These are phyloP conservation scores for Debaryomyces fabryi DNA, from an alignment of 1,139 yeast genomes.

Conservation along the genomic window DNA sequence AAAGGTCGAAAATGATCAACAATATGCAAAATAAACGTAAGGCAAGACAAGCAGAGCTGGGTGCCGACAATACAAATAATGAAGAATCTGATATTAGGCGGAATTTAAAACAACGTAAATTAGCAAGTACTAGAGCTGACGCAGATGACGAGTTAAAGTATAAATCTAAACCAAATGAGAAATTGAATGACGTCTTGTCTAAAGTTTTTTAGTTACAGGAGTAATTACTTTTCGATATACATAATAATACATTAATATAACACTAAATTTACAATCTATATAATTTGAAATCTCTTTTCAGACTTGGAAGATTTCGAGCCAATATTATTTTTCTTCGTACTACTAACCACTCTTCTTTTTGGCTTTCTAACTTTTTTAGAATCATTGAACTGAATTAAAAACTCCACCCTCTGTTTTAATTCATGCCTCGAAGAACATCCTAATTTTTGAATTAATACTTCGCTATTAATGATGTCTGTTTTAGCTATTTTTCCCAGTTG, in stretches of 20 bases:
- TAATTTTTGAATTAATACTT: constrained; percentile 21
- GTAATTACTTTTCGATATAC: not conserved
- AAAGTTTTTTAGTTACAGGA: constrained; percentile 26
- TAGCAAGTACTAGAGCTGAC: constrained; percentile 65
- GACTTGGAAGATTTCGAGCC: constrained; percentile 4
- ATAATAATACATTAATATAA: constrained; percentile 6
- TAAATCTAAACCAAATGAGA: constrained; percentile 43
- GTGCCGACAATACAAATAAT: constrained; percentile 18
- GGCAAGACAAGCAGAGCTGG: constrained; percentile 23
- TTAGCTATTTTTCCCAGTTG: constrained; percentile 19
- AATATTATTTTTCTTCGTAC: constrained; percentile 1
- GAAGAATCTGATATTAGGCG: constrained; percentile 46
- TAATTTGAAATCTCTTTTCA: constrained; percentile 2
- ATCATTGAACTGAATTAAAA: constrained; percentile 21
- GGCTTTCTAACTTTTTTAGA: constrained; percentile 1
- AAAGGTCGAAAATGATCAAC: constrained; percentile 77
- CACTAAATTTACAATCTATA: constrained; percentile 9
- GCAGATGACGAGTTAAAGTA: constrained; percentile 54
- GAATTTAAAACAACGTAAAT: constrained; percentile 63
- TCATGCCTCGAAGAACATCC: constrained; percentile 24
- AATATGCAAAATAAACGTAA: constrained; percentile 62
- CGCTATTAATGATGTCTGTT: constrained; percentile 28
- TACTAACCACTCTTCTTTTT: constrained; percentile 6
- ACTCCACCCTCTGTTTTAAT: constrained; percentile 27
- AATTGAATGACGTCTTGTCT: constrained; percentile 50